phyloP scores from a whole-genome alignment of 768 basidiomycete species.

The Mrakia blollopis region DNA sequence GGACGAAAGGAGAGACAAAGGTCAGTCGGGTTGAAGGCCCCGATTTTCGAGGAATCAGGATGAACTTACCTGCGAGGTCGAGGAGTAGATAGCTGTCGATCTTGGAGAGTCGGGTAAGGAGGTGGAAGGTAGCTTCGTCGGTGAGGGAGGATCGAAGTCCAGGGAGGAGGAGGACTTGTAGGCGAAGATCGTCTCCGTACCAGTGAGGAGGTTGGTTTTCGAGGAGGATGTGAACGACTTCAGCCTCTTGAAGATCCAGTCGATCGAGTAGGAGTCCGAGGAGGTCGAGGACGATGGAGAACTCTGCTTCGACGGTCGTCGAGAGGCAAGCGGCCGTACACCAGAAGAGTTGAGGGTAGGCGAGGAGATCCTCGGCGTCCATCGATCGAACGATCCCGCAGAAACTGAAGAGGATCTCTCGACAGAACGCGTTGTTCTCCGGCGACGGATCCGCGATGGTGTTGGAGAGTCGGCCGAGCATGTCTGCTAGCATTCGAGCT shows the following conservation, averaged over 20 bases:
- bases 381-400: constrained; percentile 59
- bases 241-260: constrained; percentile 64
- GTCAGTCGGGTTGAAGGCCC: not conserved
- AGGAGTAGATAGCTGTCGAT: constrained; percentile 62
- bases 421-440: constrained; percentile 74
- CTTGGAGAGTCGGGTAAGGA: constrained; percentile 60
- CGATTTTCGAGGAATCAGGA: not conserved
- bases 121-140: constrained; percentile 59
- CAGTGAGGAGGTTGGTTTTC: constrained; percentile 66
- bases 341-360: constrained; percentile 78
- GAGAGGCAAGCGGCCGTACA: constrained; percentile 71
- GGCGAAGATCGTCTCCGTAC: constrained; percentile 55
- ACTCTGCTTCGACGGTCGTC: constrained; percentile 78
- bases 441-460: constrained; percentile 71
- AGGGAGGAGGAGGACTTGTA: constrained; percentile 67
- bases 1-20: not conserved
- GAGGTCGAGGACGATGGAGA: constrained; percentile 60
- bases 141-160: constrained; percentile 77
- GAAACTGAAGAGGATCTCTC: constrained; percentile 66
- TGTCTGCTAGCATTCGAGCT: constrained; percentile 65
- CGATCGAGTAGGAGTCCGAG: constrained; percentile 61
- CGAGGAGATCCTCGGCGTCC: constrained; percentile 55
- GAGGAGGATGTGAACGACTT: constrained; percentile 63
- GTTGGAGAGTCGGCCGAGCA: constrained; percentile 76
- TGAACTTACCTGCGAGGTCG: constrained; percentile 46